Evolutionary conservation across 768 basidiomycete genomes (phyloP), one percentile per base, ranked within the genome.

Genomic region (Leccinum imitatum): DNA sequence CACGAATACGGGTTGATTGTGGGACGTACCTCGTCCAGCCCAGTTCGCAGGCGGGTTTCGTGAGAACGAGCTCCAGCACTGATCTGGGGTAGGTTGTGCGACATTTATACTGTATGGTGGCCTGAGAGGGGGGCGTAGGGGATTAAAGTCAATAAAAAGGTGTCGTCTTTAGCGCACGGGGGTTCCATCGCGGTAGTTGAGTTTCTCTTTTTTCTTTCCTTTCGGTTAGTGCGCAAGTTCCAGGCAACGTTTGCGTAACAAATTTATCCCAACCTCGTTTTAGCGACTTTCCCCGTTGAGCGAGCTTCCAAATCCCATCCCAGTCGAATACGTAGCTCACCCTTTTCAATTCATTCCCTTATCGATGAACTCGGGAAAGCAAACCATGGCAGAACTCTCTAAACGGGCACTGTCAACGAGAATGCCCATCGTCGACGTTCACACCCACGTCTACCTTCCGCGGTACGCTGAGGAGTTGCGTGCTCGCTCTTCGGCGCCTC

Each of bases 381-480:
- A 56, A 35, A 14, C 72, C 52, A 68, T 65, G 73, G 61, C 68
- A 57, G 62, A 66, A 50, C 50, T 74, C 25, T 65, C 65, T 55
- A 72, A 51, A 46, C 63, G 56, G 21, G 56, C 56, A 0, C 35
- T 65, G 46, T 70, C 62, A 57, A 46, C 60, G 37, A 70, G 63
- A 44, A 64, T 65, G 31, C 77, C 85, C 2, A 75, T 91, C 48
- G 84, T 95, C 50, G 93, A 95, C 76, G 78, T 95, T 33, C 93
- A 95, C 78, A 91, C 90, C 4, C 93, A 95, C 63, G 83, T 93
- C 46, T 95, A 92, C 69, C 82, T 92, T 19, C 90, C 91, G 2
- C 81, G 89, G 35, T 94, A 95, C 72, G 84, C 86, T 19, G 77
- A 85, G 0, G 75, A 92, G 53, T 77, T 94, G 50, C 82, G 90